These are phyloP conservation scores for Geotrichum europaeum DNA, from an alignment of 1,139 yeast genomes.

Conservation along the genomic window DNA sequence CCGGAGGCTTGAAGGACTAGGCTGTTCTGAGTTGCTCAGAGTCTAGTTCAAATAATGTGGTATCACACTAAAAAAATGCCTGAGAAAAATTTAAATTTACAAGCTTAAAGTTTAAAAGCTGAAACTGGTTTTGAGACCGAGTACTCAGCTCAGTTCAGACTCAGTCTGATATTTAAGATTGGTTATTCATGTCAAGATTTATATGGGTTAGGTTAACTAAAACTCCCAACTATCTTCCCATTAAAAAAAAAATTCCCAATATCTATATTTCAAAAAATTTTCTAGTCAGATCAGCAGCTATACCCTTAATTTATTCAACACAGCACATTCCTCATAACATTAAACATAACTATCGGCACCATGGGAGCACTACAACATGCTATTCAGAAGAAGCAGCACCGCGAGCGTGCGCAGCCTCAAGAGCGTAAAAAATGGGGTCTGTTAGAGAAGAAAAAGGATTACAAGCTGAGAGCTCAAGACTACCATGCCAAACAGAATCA, in stretches of 20 bases:
- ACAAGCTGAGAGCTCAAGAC: slow-evolving; percentile 80
- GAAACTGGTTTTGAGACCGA: too few species aligned
- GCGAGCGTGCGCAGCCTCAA: slow-evolving; percentile 82
- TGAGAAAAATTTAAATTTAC: too few species aligned
- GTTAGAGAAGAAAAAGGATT: slow-evolving; percentile 92
- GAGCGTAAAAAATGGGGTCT: slow-evolving; percentile 72
- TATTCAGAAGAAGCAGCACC: slow-evolving; percentile 91
- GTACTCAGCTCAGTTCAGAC: too few species aligned
- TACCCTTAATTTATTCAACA: not conserved
- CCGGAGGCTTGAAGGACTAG: too few species aligned
- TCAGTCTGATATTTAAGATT: too few species aligned
- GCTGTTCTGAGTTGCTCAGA: too few species aligned
- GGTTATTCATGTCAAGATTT: too few species aligned
- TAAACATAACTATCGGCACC: not conserved
- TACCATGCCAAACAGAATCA: slow-evolving; percentile 86
- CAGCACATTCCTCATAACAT: not conserved
- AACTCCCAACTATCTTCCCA: not conserved
- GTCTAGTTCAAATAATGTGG: too few species aligned
- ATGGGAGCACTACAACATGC: slow-evolving; percentile 84
- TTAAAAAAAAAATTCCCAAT: not conserved
- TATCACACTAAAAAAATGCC: too few species aligned
- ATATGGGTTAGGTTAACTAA: too few species aligned
- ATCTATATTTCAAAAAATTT: not conserved
- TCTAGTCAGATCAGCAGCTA: not conserved
- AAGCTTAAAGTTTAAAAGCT: too few species aligned